Conservation (phyloP, 1,139 yeast species). For the Geotrichum siamense region DNA sequence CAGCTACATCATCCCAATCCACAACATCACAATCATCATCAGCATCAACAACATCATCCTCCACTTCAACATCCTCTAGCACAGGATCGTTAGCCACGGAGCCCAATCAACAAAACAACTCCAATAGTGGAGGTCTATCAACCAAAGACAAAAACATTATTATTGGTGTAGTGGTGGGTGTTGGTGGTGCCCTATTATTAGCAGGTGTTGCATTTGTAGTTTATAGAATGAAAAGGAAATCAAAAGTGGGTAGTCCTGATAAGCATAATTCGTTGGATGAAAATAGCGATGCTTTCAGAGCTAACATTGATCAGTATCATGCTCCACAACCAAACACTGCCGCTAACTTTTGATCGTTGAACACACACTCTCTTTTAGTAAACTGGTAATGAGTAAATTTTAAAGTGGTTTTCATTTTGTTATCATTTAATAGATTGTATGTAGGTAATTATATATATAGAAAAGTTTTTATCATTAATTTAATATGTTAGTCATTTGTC, state of each 20-base stretch:
- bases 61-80: background rate
- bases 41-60: background rate
- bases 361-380: too few species aligned
- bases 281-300: slow-evolving; percentile 32
- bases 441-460: too few species aligned
- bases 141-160: slow-evolving; percentile 28
- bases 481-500: too few species aligned
- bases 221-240: slow-evolving; percentile 22
- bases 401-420: too few species aligned
- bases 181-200: slow-evolving; percentile 30
- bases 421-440: too few species aligned
- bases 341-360: slow-evolving; percentile 30
- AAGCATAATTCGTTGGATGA: slow-evolving; percentile 19
- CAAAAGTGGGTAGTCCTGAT: background rate
- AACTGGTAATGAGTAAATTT: too few species aligned
- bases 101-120: slow-evolving; percentile 1
- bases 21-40: background rate
- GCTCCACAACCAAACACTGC: slow-evolving; percentile 30
- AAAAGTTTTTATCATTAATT: too few species aligned
- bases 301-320: slow-evolving; percentile 37
- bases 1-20: background rate
- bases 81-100: slow-evolving; percentile 3
- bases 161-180: slow-evolving; percentile 33
- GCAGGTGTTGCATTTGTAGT: slow-evolving; percentile 27
- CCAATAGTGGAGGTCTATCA: slow-evolving; percentile 25